Evolutionary conservation across 164 flowering plant species (phyloP).

Genomic region (Dillenia suffruticosa): DNA sequence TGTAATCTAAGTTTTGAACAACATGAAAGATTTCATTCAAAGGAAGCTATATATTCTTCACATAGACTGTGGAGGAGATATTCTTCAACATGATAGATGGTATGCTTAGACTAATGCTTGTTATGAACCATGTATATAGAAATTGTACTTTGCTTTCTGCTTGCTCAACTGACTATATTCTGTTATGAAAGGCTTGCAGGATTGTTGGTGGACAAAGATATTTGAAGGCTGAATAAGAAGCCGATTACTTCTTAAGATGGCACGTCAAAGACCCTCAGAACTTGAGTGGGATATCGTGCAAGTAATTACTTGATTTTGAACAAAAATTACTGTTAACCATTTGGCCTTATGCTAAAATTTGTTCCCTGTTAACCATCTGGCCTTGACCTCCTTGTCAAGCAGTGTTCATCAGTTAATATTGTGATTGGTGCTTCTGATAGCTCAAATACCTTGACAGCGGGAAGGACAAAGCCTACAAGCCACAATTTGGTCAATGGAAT

Average conservation of each 20-base stretch:
- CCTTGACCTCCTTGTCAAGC: neutral
- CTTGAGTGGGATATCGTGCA: constrained; percentile 44
- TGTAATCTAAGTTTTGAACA: no score
- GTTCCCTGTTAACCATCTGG: no score
- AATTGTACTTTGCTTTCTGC: no score
- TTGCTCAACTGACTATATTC: no score
- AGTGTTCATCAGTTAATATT: neutral
- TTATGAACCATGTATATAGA: no score
- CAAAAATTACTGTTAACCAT: neutral
- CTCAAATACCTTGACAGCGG: constrained; percentile 67
- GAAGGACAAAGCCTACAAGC: constrained; percentile 54
- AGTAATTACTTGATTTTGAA: constrained; percentile 20
- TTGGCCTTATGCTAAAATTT: neutral
- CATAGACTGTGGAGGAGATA: no score
- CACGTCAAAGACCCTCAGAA: constrained; percentile 64
- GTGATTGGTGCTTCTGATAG: constrained; percentile 17
- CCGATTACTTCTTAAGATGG: constrained; percentile 58
- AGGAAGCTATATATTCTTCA: no score
- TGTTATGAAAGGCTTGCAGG: constrained; percentile 35
- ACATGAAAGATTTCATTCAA: no score
- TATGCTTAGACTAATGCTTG: constrained; percentile 1
- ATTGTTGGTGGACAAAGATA: constrained; percentile 60
- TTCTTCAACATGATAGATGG: no score
- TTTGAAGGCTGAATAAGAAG: constrained; percentile 51
- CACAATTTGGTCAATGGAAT: constrained; percentile 73